These are phyloP conservation scores for Fusarium globosum DNA, from an alignment of 2,329 filamentous ascomycete species.

Conservation along the genomic window DNA sequence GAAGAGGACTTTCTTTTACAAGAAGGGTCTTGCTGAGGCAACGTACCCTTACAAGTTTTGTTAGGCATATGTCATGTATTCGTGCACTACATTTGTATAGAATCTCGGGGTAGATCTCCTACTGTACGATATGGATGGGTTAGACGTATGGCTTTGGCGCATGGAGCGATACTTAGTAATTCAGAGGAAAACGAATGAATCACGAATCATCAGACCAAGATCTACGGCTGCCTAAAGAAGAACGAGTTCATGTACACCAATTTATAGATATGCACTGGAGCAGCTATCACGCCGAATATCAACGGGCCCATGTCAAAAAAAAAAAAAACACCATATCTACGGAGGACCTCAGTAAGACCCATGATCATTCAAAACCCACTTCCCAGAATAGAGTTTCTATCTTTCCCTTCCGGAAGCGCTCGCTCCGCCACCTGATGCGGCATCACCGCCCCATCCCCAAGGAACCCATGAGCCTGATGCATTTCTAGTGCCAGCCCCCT, in stretches of 20 bases:
- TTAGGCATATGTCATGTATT: neutral
- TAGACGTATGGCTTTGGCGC: slow-evolving; percentile 12
- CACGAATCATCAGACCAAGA: neutral
- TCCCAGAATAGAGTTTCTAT: slow-evolving; percentile 42
- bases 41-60: slow-evolving; percentile 67
- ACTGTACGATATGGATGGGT: slow-evolving; percentile 32
- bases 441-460: slow-evolving; percentile 57
- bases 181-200: slow-evolving; percentile 4
- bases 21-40: slow-evolving; percentile 80
- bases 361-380: slow-evolving; percentile 46
- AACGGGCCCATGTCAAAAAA: slow-evolving; percentile 25
- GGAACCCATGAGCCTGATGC: slow-evolving; percentile 60
- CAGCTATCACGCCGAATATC: neutral
- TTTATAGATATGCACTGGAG: slow-evolving; percentile 29
- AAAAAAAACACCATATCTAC: slow-evolving; percentile 19
- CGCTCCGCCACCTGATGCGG: slow-evolving; percentile 23
- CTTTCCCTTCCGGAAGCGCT: slow-evolving; percentile 55
- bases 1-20: slow-evolving; percentile 86
- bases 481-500: slow-evolving; percentile 36
- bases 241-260: slow-evolving; percentile 5
- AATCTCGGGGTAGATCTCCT: neutral
- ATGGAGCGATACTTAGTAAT: slow-evolving; percentile 16
- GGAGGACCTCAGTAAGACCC: slow-evolving; percentile 30
- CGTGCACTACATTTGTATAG: slow-evolving; percentile 14
- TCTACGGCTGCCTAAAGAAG: neutral